phyloP scores from a whole-genome alignment of 2,329 filamentous ascomycete genomes.

The Fusarium cicatricum region DNA sequence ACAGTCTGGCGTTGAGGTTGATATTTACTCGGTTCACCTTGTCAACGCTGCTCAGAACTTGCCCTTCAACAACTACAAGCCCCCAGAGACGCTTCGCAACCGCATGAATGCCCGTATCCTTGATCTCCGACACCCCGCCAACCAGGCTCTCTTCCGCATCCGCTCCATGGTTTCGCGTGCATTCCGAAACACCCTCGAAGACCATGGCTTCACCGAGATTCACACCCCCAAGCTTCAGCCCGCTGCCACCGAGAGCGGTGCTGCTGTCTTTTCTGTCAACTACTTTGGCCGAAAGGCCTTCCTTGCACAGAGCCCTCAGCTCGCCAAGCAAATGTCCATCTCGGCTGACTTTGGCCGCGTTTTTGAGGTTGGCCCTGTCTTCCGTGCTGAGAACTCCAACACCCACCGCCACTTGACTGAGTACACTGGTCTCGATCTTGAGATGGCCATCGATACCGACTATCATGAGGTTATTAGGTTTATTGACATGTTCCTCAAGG shows the following conservation, averaged over 20 bases:
- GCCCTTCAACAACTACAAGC: slow-evolving; percentile 65
- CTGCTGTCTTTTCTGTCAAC: slow-evolving; percentile 89
- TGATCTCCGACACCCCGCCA: slow-evolving; percentile 84
- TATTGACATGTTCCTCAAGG: slow-evolving; percentile 83
- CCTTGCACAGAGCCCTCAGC: slow-evolving; percentile 88
- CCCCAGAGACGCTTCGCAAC: slow-evolving; percentile 71
- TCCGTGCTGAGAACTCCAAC: slow-evolving; percentile 94
- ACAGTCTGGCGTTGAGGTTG: slow-evolving; percentile 78
- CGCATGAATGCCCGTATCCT: slow-evolving; percentile 82
- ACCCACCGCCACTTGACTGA: slow-evolving; percentile 94
- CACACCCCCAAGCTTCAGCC: slow-evolving; percentile 93
- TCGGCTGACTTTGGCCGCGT: slow-evolving; percentile 89
- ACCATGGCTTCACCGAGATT: slow-evolving; percentile 86
- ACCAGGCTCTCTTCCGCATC: slow-evolving; percentile 88
- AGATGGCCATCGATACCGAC: slow-evolving; percentile 89
- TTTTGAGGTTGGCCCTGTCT: slow-evolving; percentile 77
- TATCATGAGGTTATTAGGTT: slow-evolving; percentile 87
- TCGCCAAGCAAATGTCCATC: slow-evolving; percentile 93
- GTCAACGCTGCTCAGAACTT: slow-evolving; percentile 60
- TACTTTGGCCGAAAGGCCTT: slow-evolving; percentile 91
- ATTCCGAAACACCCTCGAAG: slow-evolving; percentile 80
- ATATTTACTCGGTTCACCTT: slow-evolving; percentile 65
- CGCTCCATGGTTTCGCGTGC: slow-evolving; percentile 81
- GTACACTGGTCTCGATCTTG: slow-evolving; percentile 90
- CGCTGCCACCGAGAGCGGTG: slow-evolving; percentile 88